Base-by-base conservation (phyloP, 805 yeast genomes). In the Spathaspora arborariae region DNA sequence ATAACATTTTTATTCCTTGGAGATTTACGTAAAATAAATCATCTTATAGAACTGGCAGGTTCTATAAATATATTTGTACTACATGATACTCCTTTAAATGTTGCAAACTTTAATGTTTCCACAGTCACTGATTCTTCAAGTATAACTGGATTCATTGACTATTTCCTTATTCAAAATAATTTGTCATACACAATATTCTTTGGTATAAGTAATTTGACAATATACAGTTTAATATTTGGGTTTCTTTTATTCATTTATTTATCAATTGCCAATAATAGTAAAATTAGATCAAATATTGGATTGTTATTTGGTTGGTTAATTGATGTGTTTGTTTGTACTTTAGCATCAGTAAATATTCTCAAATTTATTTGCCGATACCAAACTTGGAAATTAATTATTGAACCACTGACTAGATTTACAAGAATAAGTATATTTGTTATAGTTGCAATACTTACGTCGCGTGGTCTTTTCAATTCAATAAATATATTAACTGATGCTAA, bases 241-340 rank as follows among this genome's bases (percentile, higher is more conserved):
- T 59, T 58, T 18, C 11, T 57, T 20, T 40, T 58, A 15, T 59
- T 55, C 43, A 41, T 63, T 8, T 65, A 61, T 51, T 47, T 68
- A 20, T 53, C 68, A 11, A 52, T 69, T 11, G 57, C 68, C 35
- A 70, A 70, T 43, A 57, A 57, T 37, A 69, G 65, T 45, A 64
- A 63, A 41, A 57, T 71, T 10, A 52, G 70, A 22, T 67, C 72
- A 2, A 63, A 54, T 44, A 37, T 65, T 8, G 75, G 76, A 0
- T 53, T 71, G 18, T 24, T 71, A 9, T 38, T 61, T 19, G 75
- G 72, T 3, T 71, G 76, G 76, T 35, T 63, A 4, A 54, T 57
- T 4, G 62, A 60, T 20, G 58, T 58, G 0, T 16, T 58, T 6
- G 44, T 68, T 1, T 55, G 68, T 4, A 39, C 58, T 6, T 51